These are phyloP conservation scores for Anacardium occidentale DNA, from an alignment of 345 rosid species.

Conservation along the genomic window DNA sequence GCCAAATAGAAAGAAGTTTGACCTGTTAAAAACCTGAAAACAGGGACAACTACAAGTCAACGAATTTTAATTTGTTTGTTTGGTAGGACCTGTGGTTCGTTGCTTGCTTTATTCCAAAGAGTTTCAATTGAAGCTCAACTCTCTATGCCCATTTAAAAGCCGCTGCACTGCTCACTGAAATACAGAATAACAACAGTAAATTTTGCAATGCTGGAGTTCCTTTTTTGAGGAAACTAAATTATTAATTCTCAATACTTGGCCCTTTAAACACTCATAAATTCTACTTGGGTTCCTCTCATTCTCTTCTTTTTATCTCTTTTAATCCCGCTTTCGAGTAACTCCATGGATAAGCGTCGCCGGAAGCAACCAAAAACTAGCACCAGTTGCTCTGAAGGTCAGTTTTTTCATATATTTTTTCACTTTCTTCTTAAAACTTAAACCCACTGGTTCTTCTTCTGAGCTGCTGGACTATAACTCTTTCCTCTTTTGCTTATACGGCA, in stretches of 20 bases:
- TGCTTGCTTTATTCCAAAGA: conserved; percentile 22
- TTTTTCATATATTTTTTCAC: too few species aligned
- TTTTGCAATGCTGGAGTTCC: conserved; percentile 6
- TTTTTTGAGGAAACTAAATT: conserved; percentile 14
- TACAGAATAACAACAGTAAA: not conserved
- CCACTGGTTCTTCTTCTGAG: not conserved
- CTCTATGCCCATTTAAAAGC: conserved; percentile 5
- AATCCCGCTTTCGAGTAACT: not conserved
- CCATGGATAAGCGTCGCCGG: conserved; percentile 69
- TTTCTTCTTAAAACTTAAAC: too few species aligned
- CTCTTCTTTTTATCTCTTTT: not conserved
- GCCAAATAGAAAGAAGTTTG: too few species aligned
- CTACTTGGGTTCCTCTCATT: conserved; percentile 18
- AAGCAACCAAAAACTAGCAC: conserved; percentile 55
- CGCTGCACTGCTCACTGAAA: not conserved
- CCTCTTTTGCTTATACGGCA: too few species aligned
- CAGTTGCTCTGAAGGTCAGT: conserved; percentile 62
- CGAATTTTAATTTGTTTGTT: conserved; percentile 30
- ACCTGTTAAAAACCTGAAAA: not conserved
- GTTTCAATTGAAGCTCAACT: conserved; percentile 20
- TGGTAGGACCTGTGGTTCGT: conserved; percentile 49
- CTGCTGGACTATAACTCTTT: not conserved
- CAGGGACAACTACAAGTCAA: conserved; percentile 46
- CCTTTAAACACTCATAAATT: not conserved
- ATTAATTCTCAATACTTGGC: conserved; percentile 13